A percentile compares a stretch with the other conserved stretches of the same genome.
These are phyloP conservation scores for Helichrysum umbraculigerum DNA, from an alignment of 129 eudicot species.

Conservation along the genomic window DNA sequence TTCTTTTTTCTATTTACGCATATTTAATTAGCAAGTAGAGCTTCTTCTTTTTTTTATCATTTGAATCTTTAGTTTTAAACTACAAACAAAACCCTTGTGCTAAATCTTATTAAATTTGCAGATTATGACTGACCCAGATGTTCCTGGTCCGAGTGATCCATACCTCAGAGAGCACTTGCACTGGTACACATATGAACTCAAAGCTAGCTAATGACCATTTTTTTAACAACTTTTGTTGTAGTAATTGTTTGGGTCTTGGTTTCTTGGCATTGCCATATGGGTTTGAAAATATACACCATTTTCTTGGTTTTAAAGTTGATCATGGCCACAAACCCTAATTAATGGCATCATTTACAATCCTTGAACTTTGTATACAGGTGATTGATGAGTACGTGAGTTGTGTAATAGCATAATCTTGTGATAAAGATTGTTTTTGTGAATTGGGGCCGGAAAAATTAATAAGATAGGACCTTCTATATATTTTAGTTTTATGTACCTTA, in stretches of 20 bases:
- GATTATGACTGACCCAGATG: slow-evolving; percentile 99
- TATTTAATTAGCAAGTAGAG: no score
- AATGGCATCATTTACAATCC: neutral
- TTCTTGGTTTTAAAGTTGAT: slow-evolving; percentile 13
- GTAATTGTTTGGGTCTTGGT: neutral
- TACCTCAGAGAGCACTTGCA: slow-evolving; percentile 95
- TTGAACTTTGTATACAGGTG: slow-evolving; percentile 1
- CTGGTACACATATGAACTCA: slow-evolving; percentile 45
- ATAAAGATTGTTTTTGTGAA: no score
- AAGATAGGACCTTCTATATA: no score
- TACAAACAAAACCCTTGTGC: neutral
- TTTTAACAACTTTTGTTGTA: neutral
- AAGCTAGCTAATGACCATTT: neutral
- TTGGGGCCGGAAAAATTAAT: no score
- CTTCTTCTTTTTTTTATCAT: no score
- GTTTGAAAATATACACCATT: slow-evolving; percentile 5
- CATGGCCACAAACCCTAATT: slow-evolving; percentile 24
- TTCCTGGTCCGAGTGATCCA: slow-evolving; percentile 99
- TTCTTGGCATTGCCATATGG: slow-evolving; percentile 11
- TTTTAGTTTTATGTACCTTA: no score
- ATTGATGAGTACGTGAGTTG: no score
- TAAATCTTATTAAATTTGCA: slow-evolving; percentile 18
- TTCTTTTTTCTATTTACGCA: no score
- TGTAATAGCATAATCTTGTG: no score
- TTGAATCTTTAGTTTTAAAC: no score